Conservation (phyloP, 2,329 filamentous ascomycete genomes). For the Colletotrichum orchidophilum region DNA sequence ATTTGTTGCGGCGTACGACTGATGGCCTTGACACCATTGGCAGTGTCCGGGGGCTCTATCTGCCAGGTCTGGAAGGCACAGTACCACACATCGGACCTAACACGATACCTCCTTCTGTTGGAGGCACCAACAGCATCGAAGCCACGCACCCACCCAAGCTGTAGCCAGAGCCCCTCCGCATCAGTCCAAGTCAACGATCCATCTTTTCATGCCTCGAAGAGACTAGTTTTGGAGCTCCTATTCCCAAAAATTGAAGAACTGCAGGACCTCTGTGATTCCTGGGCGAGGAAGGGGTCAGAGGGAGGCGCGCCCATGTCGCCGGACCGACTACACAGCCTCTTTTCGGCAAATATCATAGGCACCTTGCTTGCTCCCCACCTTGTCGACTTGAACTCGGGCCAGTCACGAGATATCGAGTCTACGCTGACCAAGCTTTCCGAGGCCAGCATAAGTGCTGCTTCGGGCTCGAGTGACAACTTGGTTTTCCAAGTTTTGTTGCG, state of each 20-base stretch:
- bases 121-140: slow-evolving; percentile 41
- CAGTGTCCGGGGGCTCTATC: slow-evolving; percentile 57
- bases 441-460: slow-evolving; percentile 50
- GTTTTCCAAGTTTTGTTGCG: slow-evolving; percentile 56
- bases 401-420: slow-evolving; percentile 59
- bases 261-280: slow-evolving; percentile 55
- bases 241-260: slow-evolving; percentile 63
- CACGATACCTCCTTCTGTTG: slow-evolving; percentile 66
- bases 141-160: not conserved
- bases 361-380: slow-evolving; percentile 59
- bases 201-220: slow-evolving; percentile 55
- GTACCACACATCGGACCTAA: slow-evolving; percentile 52
- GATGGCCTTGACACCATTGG: slow-evolving; percentile 43
- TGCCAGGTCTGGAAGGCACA: slow-evolving; percentile 58
- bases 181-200: slow-evolving; percentile 42
- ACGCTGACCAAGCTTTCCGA: slow-evolving; percentile 52
- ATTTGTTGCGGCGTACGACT: slow-evolving; percentile 68
- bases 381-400: slow-evolving; percentile 55
- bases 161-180: slow-evolving; percentile 16
- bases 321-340: slow-evolving; percentile 62
- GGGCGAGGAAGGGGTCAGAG: slow-evolving; percentile 56
- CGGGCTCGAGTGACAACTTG: slow-evolving; percentile 55
- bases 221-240: slow-evolving; percentile 63
- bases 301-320: slow-evolving; percentile 59
- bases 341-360: slow-evolving; percentile 57